Percentiles rank a stretch among this genome's conserved stretches.
Evolutionary conservation across 768 basidiomycete genomes (phyloP).

Genomic region (Bullera alba): DNA sequence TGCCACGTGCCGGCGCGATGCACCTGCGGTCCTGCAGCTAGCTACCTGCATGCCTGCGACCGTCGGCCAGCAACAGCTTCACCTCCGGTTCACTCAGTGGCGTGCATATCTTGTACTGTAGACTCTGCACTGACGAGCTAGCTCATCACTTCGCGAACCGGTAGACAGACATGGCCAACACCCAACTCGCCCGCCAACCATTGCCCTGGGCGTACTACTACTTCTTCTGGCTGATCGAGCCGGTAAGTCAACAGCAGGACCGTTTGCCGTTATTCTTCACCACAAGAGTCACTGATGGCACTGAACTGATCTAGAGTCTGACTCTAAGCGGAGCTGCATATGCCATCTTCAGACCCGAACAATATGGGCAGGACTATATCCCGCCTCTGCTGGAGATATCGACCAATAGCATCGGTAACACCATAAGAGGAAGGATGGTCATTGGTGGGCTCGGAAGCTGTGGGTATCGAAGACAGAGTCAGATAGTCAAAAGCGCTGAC

Average conservation of each 20-base stretch:
- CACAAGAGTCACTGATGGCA: neutral
- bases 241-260: constrained; percentile 9
- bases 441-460: constrained; percentile 37
- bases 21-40: too few species aligned
- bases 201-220: constrained; percentile 30
- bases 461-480: constrained; percentile 7
- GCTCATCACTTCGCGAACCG: too few species aligned
- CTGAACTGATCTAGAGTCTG: constrained; percentile 17
- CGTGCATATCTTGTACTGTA: too few species aligned
- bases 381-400: constrained; percentile 14
- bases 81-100: too few species aligned
- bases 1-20: too few species aligned
- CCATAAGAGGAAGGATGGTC: constrained; percentile 30
- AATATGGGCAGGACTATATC: constrained; percentile 29
- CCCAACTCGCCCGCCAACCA: constrained; percentile 4
- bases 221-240: constrained; percentile 37
- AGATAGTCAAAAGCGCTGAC: neutral
- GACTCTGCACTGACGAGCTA: too few species aligned
- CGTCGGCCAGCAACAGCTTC: too few species aligned
- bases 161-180: too few species aligned
- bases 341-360: constrained; percentile 30
- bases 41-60: too few species aligned
- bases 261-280: neutral
- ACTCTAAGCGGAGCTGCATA: constrained; percentile 37
- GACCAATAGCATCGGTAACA: constrained; percentile 22